These are phyloP conservation scores for Acacia melanoxylon DNA, from an alignment of 306 rosid species.

Conservation along the genomic window DNA sequence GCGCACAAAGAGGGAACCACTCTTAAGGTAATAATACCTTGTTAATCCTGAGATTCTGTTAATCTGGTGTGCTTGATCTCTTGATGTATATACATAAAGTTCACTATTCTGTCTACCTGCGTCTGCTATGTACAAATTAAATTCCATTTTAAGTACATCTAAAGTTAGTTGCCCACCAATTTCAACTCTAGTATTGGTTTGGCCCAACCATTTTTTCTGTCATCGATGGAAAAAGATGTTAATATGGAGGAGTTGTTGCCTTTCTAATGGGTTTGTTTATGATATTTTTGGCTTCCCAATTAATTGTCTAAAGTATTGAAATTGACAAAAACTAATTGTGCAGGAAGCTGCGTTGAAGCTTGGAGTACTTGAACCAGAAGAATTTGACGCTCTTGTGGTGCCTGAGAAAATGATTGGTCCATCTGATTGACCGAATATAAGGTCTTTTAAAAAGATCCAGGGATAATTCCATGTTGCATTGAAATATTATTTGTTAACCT, in stretches of 20 bases:
- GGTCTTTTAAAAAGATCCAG: neutral
- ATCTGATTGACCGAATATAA: slow-evolving; percentile 47
- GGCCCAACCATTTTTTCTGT: neutral
- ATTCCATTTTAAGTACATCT: neutral
- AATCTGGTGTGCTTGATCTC: slow-evolving; percentile 15
- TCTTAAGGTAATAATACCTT: slow-evolving; percentile 66
- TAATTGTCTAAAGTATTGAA: slow-evolving; percentile 18
- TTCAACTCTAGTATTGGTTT: slow-evolving; percentile 19
- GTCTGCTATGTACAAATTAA: slow-evolving; percentile 2
- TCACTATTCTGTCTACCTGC: neutral
- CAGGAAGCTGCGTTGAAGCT: slow-evolving; percentile 97
- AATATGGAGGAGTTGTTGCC: slow-evolving; percentile 14
- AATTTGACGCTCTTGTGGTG: slow-evolving; percentile 86
- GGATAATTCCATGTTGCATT: neutral
- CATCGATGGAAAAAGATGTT: slow-evolving; percentile 18
- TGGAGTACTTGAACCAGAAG: slow-evolving; percentile 76
- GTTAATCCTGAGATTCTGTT: slow-evolving; percentile 16
- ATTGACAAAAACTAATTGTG: slow-evolving; percentile 27
- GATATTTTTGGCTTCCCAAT: slow-evolving; percentile 16
- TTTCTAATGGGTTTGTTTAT: slow-evolving; percentile 1
- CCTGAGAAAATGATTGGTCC: slow-evolving; percentile 99
- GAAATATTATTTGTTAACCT: slow-evolving; percentile 21
- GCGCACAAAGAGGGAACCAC: slow-evolving; percentile 97
- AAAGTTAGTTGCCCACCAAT: slow-evolving; percentile 5
- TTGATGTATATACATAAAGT: neutral